Evolutionary conservation across 2,329 filamentous ascomycete genomes (phyloP).

Genomic region (Dendryphion nanum): DNA sequence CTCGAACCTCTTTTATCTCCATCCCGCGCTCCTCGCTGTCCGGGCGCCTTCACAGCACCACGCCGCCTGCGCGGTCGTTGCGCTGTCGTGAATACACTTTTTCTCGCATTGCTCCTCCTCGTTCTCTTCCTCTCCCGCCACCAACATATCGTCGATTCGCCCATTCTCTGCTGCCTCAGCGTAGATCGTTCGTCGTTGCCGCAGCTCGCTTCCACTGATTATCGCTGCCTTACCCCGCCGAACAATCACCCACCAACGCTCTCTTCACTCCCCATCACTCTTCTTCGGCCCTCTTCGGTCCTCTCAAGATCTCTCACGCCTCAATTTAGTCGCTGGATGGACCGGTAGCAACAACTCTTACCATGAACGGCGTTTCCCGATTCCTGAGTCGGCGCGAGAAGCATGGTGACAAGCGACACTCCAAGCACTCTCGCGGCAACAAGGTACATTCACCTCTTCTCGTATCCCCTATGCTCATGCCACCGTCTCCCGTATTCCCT

Average conservation of each 20-base stretch:
- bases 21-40: too few species aligned
- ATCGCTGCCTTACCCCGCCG: background rate
- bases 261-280: background rate
- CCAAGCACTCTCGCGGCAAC: constrained; percentile 28
- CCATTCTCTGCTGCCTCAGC: too few species aligned
- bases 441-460: constrained; percentile 30
- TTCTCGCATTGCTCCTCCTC: too few species aligned
- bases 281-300: background rate
- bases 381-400: constrained; percentile 71
- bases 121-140: too few species aligned
- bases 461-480: constrained; percentile 14
- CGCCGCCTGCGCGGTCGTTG: too few species aligned
- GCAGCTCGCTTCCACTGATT: background rate
- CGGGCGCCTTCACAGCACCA: too few species aligned
- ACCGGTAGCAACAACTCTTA: constrained; percentile 9
- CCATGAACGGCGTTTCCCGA: constrained; percentile 57
- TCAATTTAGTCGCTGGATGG: too few species aligned
- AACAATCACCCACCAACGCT: background rate
- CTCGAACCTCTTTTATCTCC: too few species aligned
- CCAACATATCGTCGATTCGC: too few species aligned
- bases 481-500: constrained; percentile 10
- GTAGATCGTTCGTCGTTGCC: too few species aligned
- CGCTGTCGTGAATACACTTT: too few species aligned
- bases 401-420: constrained; percentile 37
- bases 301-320: background rate